These are phyloP conservation scores for Mrakia blollopis DNA, from an alignment of 768 basidiomycete genomes.

Conservation along the genomic window DNA sequence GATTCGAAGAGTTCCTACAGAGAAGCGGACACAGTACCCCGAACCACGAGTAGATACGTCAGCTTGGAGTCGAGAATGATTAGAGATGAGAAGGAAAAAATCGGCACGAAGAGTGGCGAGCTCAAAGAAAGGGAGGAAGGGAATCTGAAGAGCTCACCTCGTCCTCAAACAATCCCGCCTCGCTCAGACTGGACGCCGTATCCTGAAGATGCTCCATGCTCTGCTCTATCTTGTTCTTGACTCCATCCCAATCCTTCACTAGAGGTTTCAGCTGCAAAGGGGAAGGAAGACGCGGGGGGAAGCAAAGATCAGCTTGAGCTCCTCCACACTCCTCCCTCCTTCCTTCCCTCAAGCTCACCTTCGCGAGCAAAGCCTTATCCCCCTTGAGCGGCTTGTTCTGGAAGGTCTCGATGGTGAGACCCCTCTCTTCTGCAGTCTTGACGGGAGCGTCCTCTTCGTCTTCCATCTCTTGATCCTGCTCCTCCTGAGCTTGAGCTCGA, in stretches of 20 bases:
- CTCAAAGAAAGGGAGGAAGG: neutral
- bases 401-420: constrained; percentile 11
- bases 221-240: neutral
- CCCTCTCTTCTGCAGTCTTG: neutral
- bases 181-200: neutral
- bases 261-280: neutral
- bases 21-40: too few species aligned
- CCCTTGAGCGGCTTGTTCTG: neutral
- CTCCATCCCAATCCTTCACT: neutral
- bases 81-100: neutral
- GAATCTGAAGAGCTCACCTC: neutral
- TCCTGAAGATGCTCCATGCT: constrained; percentile 1
- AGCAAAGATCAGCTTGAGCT: neutral
- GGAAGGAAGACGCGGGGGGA: neutral
- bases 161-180: neutral
- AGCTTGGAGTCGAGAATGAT: neutral
- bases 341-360: neutral
- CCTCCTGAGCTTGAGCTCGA: neutral
- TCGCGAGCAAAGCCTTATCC: neutral
- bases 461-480: neutral
- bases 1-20: constrained; percentile 4
- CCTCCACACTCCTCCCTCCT: neutral
- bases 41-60: too few species aligned
- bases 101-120: neutral
- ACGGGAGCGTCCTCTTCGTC: neutral